Evolutionary conservation across 495 filamentous ascomycete species (phyloP).

Genomic region (Tuber aestivum): DNA sequence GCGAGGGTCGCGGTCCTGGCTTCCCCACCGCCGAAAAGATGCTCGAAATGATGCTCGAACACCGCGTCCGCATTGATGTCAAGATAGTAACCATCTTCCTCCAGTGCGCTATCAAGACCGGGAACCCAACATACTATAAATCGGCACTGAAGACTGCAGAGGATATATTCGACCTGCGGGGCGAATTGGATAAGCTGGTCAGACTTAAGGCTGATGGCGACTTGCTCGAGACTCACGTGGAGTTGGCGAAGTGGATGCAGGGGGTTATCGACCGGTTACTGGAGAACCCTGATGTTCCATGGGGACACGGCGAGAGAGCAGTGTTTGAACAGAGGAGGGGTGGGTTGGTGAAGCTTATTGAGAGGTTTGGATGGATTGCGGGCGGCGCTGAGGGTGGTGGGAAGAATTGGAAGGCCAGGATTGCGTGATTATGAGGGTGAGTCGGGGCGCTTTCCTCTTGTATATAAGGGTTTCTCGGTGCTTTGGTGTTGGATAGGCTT

Average conservation of each 20-base stretch:
- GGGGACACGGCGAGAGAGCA: conserved; percentile 64
- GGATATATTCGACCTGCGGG: conserved; percentile 29
- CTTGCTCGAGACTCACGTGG: conserved; percentile 17
- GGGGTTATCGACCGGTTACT: neutral
- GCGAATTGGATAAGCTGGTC: conserved; percentile 16
- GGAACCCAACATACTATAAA: conserved; percentile 12
- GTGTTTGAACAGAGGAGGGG: conserved; percentile 51
- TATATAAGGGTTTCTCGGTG: conserved; percentile 5
- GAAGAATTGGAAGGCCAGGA: conserved; percentile 3
- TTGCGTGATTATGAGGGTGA: neutral
- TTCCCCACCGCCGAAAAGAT: conserved; percentile 19
- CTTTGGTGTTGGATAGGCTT: conserved; percentile 7
- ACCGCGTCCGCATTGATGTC: conserved; percentile 16
- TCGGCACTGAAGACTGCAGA: conserved; percentile 2
- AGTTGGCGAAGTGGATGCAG: neutral
- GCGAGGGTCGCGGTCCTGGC: conserved; percentile 17
- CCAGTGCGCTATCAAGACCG: conserved; percentile 20
- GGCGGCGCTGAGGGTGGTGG: conserved; percentile 55
- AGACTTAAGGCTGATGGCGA: conserved; percentile 17
- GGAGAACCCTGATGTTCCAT: neutral
- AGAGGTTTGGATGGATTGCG: conserved; percentile 70
- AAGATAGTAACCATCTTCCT: conserved; percentile 35
- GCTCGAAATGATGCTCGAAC: conserved; percentile 11
- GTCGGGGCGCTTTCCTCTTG: neutral
- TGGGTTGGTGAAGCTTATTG: conserved; percentile 58